Base-by-base conservation (phyloP, 495 filamentous ascomycete genomes). In the Terfezia boudieri region DNA sequence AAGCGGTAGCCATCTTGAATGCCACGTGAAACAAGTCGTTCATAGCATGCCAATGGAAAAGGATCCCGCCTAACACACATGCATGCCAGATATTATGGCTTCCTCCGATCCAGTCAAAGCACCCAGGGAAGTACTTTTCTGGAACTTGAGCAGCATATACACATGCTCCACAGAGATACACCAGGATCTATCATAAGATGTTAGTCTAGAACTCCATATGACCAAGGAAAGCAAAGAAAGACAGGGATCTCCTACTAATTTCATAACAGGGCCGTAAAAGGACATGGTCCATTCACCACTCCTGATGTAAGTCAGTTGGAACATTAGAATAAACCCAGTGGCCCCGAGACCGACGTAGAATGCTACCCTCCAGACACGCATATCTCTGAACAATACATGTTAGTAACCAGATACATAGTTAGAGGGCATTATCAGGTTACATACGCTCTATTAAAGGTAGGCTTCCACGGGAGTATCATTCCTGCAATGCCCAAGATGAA, bases 51-150 rank as follows among this genome's bases (percentile, higher is more conserved):
- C 95, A 99, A 69, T 99, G 90, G 65, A 89, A 96, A 7, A 96
- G 67, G 50, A 99, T 99, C n/a, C 90, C 90, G 17, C 87, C 84
- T 26, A 99, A 68, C 23, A 99, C 90, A 20, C 92, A 92, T 43
- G 94, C 67, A 67, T 99, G 90, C 90, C 92, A 99, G 23, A 96
- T 78, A 68, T 99, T 99, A 68, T 99, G 90, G 65, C 82, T 86
- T 51, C 83, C 86, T 26, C 92, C 92, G 36, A 90, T 71, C 67
- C 93, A 99, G 67, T 99, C 90, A 59, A 96, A 95, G 60, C 77
- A 75, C 43, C 90, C 90, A 0, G 88, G 92, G 59, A 73, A 81
- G 83, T 85, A 99, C 53, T 86, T 74, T 70, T 99, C 90, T 36
- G 90, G 90, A 8, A 96, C 72, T 66, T 94, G 86, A 61, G 80